Evolutionary conservation across 352 stramenopile species (phyloP), one percentile per base, ranked within the genome.

Genomic region (Globisporangium paddicum): DNA sequence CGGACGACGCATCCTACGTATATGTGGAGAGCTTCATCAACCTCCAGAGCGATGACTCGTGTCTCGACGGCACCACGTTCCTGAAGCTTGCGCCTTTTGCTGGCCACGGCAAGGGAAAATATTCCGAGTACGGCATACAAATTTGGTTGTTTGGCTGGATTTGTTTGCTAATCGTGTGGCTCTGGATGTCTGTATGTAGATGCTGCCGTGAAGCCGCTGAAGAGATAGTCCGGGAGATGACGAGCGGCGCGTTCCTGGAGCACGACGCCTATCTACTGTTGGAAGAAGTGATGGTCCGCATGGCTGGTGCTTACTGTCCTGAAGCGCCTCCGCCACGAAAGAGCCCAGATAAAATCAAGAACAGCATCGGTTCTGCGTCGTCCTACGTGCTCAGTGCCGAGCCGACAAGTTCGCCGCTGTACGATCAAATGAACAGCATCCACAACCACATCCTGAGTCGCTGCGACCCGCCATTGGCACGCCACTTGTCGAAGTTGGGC

Each of bases 391-490:
- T 64, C 7, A 34, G 41, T 2, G 25, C n/a, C 0, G 75, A 89
- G 44, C 64, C 72, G 3, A 55, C 71, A 5, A 30, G 52, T 1
- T 85, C 77, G 0, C 77, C 81, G 6, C 64, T 91, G 18, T 82
- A 88, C 56, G 73, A 82, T 21, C 82, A 92, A 41, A 83, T 90
- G 76, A 88, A 88, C 51, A 69, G 71, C 51, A 89, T 92, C 50
- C 79, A 89, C 50, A 58, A 79, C 60, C 77, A 86, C 35, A 73
- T 90, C 38, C 63, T 92, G 35, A 62, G 71, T 19, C 78, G 77
- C 2, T 88, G 72, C 23, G 82, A 92, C 49, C 79, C 80, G 13
- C 76, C 71, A n/a, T 77, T 78, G 2, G 77, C 78, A 13, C 73
- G 69, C 5, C 75, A 87, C 42, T 58, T 92, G 18, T 68, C 62